Evolutionary conservation across 768 basidiomycete genomes (phyloP).

Genomic region (Tylopilus sp.): DNA sequence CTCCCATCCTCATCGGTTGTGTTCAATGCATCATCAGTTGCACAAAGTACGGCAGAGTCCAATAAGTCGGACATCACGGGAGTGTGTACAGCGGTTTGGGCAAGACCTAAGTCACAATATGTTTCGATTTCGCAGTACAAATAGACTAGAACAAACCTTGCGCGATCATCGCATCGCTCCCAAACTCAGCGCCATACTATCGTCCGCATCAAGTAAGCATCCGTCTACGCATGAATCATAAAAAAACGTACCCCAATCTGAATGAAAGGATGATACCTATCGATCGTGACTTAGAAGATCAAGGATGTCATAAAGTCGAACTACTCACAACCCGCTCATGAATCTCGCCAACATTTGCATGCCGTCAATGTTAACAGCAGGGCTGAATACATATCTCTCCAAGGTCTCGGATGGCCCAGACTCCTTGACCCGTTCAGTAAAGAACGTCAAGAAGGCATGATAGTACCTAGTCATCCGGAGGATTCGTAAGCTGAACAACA

Average conservation of each 20-base stretch:
- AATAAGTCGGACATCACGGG: constrained; percentile 31
- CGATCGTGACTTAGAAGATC: not conserved
- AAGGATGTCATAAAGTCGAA: not conserved
- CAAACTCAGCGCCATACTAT: constrained; percentile 56
- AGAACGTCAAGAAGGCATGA: constrained; percentile 36
- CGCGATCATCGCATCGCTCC: constrained; percentile 45
- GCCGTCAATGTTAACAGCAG: constrained; percentile 30
- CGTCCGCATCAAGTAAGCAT: too few relatives aligned
- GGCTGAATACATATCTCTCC: constrained; percentile 47
- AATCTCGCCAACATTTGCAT: constrained; percentile 35
- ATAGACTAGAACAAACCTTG: constrained; percentile 37
- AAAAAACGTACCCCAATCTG: constrained; percentile 47
- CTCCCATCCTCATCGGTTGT: constrained; percentile 10
- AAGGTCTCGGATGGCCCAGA: constrained; percentile 39
- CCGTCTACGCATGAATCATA: too few relatives aligned
- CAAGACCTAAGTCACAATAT: constrained; percentile 35
- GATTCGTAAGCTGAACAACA: constrained; percentile 30
- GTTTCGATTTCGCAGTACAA: not conserved
- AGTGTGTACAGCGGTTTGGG: constrained; percentile 45
- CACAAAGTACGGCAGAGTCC: constrained; percentile 20
- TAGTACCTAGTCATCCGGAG: constrained; percentile 26
- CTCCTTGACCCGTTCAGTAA: constrained; percentile 37
- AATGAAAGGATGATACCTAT: constrained; percentile 54
- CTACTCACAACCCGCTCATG: constrained; percentile 34
- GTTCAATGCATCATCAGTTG: not conserved